A percentile compares a stretch with the other conserved stretches of the same genome.
These are phyloP conservation scores for Paraphoma sp. DNA, from an alignment of 2,329 filamentous ascomycete genomes.

Conservation along the genomic window DNA sequence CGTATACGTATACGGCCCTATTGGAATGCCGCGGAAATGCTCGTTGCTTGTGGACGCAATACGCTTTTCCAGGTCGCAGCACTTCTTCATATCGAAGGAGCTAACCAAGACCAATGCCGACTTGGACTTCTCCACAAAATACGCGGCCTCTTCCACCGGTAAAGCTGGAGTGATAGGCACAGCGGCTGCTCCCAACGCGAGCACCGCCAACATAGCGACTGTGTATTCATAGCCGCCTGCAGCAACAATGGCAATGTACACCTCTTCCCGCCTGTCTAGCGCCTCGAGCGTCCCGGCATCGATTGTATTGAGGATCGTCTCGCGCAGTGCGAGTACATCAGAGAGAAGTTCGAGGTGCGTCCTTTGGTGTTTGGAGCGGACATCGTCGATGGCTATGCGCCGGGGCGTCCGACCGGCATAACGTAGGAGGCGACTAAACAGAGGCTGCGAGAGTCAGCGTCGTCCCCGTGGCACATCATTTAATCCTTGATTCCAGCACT, in stretches of 20 bases:
- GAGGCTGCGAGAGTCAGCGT: slow-evolving; percentile 22
- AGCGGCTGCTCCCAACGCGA: slow-evolving; percentile 55
- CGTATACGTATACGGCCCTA: slow-evolving; percentile 43
- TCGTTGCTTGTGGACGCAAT: slow-evolving; percentile 34
- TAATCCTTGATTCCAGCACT: background rate
- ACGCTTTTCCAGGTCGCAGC: slow-evolving; percentile 32
- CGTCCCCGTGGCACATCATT: background rate
- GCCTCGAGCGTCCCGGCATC: slow-evolving; percentile 31
- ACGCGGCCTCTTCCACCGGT: slow-evolving; percentile 53
- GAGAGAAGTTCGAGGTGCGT: slow-evolving; percentile 54
- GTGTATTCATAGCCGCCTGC: slow-evolving; percentile 57
- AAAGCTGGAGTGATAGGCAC: slow-evolving; percentile 54
- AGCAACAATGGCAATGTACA: slow-evolving; percentile 55
- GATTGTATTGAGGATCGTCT: slow-evolving; percentile 42
- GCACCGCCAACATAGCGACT: slow-evolving; percentile 56
- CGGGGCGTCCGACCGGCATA: slow-evolving; percentile 46
- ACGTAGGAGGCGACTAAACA: slow-evolving; percentile 52
- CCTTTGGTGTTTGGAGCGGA: slow-evolving; percentile 43
- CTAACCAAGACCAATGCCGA: slow-evolving; percentile 50
- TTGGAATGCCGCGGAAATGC: slow-evolving; percentile 47
- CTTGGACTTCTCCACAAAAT: slow-evolving; percentile 52
- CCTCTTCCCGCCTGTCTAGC: slow-evolving; percentile 44
- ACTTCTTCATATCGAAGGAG: slow-evolving; percentile 39
- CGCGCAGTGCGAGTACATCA: slow-evolving; percentile 54
- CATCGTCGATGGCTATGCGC: slow-evolving; percentile 50